phyloP scores from a whole-genome alignment of 768 basidiomycete species.

The Dendrothele bispora region DNA sequence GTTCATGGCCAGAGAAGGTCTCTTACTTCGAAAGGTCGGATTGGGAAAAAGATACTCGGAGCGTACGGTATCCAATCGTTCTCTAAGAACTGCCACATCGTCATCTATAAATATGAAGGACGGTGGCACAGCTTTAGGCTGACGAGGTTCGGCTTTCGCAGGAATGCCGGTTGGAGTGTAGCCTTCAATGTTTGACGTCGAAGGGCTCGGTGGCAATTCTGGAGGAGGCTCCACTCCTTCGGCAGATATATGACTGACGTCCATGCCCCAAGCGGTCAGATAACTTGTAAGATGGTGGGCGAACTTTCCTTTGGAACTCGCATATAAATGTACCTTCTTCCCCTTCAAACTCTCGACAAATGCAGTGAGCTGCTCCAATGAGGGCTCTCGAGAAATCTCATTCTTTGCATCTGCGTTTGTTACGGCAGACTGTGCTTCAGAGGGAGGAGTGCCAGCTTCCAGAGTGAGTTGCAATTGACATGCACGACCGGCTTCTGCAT shows the following conservation, averaged over 20 bases:
- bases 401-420: slow-evolving; percentile 51
- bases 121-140: slow-evolving; percentile 24
- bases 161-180: slow-evolving; percentile 12
- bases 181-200: slow-evolving; percentile 2
- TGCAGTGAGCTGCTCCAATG: slow-evolving; percentile 69
- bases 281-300: slow-evolving; percentile 93
- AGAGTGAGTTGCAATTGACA: slow-evolving; percentile 70
- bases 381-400: slow-evolving; percentile 66
- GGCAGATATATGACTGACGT: slow-evolving; percentile 76
- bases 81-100: slow-evolving; percentile 77
- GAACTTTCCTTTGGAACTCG: slow-evolving; percentile 84
- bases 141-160: slow-evolving; percentile 19
- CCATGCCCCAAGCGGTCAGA: slow-evolving; percentile 93
- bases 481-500: slow-evolving; percentile 44
- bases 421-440: slow-evolving; percentile 36
- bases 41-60: slow-evolving; percentile 49
- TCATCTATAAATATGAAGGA: slow-evolving; percentile 93
- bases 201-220: slow-evolving; percentile 16
- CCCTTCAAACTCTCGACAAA: slow-evolving; percentile 86
- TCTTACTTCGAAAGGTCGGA: slow-evolving; percentile 48
- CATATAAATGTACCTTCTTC: slow-evolving; percentile 81
- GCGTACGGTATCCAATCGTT: slow-evolving; percentile 68
- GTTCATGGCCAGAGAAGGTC: slow-evolving; percentile 64
- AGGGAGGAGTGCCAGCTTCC: slow-evolving; percentile 54
- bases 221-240: slow-evolving; percentile 48